phyloP scores from a whole-genome alignment of 305 asterid species.

The Coffea humblotiana region DNA sequence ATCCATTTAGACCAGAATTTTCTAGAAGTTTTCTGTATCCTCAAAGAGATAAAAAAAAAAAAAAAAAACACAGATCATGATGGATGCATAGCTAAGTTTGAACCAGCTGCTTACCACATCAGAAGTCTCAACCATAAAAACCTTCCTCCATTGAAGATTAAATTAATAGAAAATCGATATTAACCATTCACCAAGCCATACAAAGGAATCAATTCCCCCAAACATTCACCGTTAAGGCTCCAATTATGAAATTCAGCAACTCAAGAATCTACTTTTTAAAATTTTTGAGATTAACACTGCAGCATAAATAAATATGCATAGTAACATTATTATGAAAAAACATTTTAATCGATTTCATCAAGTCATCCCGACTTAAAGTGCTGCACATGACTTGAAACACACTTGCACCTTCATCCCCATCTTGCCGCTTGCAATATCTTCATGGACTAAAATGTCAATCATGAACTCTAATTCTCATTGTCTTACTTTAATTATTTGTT shows the following conservation, averaged over 20 bases:
- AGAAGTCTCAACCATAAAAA: not conserved
- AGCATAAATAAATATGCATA: not conserved
- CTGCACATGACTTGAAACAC: not conserved
- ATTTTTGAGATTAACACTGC: not conserved
- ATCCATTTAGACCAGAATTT: not conserved
- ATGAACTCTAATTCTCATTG: no score
- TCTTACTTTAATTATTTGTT: no score
- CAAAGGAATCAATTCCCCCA: not conserved
- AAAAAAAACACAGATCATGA: not conserved
- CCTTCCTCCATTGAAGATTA: not conserved
- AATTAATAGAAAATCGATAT: not conserved
- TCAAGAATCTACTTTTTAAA: no score
- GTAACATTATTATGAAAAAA: no score
- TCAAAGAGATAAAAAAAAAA: not conserved
- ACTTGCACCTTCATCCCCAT: no score
- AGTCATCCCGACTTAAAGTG: not conserved
- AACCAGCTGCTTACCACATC: not conserved
- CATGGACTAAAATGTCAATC: no score
- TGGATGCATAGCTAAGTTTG: not conserved
- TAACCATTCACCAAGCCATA: not conserved
- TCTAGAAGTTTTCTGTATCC: not conserved
- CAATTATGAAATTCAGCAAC: not conserved
- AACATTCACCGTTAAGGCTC: not conserved
- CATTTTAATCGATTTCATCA: not conserved
- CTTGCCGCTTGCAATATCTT: no score